Conservation (phyloP, 495 filamentous ascomycete genomes). For the Clohesyomyces aquaticus region DNA sequence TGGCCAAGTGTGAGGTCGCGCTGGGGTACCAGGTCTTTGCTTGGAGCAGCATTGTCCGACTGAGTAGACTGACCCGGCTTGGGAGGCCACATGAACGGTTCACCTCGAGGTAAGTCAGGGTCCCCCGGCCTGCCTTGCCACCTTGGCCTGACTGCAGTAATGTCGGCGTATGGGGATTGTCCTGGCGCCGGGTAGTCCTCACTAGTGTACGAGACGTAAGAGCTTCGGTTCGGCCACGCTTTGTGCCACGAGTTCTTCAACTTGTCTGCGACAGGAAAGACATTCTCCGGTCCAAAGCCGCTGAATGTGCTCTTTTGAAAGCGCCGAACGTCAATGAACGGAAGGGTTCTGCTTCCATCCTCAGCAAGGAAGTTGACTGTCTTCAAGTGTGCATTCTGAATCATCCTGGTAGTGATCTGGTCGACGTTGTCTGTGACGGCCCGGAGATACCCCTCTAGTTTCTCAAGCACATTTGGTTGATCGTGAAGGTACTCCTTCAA, state of each 20-base stretch:
- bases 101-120: background rate
- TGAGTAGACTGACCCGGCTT: background rate
- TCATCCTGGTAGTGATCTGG: slow-evolving; percentile 16
- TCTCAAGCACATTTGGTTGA: background rate
- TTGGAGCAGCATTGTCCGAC: background rate
- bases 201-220: slow-evolving; percentile 9
- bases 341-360: background rate
- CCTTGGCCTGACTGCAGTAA: background rate
- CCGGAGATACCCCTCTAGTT: slow-evolving; percentile 9
- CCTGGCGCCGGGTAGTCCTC: slow-evolving; percentile 15
- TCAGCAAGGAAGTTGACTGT: slow-evolving; percentile 17
- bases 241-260: slow-evolving; percentile 24
- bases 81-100: background rate
- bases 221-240: background rate
- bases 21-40: background rate
- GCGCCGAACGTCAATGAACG: slow-evolving; percentile 15
- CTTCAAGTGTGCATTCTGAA: slow-evolving; percentile 16
- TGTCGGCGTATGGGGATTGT: slow-evolving; percentile 18
- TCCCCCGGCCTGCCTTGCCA: background rate
- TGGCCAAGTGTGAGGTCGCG: background rate
- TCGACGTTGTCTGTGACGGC: slow-evolving; percentile 5
- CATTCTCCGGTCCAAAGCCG: slow-evolving; percentile 11
- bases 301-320: slow-evolving; percentile 1
- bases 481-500: slow-evolving; percentile 1
- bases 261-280: background rate